Evolutionary conservation across 768 basidiomycete genomes (phyloP).

Genomic region (Rhodotorula kratochvilovae): DNA sequence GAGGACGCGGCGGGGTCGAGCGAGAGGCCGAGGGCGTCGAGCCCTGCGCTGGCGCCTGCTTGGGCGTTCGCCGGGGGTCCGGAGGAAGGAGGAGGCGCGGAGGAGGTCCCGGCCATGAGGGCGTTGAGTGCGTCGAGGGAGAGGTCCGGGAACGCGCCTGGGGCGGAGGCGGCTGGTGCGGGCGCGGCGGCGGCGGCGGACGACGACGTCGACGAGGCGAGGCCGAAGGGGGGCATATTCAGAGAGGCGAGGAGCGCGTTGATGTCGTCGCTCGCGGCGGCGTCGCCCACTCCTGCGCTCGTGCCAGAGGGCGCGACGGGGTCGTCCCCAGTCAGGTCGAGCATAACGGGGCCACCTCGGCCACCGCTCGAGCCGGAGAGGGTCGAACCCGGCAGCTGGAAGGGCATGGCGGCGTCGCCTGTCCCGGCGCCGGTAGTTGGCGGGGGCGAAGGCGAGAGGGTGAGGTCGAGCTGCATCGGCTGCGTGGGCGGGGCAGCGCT

Average conservation of each 20-base stretch:
- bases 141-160: not conserved
- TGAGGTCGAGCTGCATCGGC: slow-evolving; percentile 19
- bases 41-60: not conserved
- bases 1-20: not conserved
- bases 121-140: not conserved
- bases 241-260: slow-evolving; percentile 21
- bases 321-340: not conserved
- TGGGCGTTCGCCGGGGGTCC: not conserved
- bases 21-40: not conserved
- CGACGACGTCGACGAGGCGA: not conserved
- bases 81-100: not conserved
- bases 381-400: not conserved
- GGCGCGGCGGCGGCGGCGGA: not conserved
- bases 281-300: not conserved
- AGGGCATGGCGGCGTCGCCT: not conserved
- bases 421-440: not conserved
- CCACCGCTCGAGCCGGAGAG: not conserved
- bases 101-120: not conserved
- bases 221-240: slow-evolving; percentile 10
- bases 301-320: not conserved
- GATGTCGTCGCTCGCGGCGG: not conserved
- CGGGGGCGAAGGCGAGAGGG: slow-evolving; percentile 21
- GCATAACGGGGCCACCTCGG: not conserved
- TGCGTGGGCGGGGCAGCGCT: not conserved
- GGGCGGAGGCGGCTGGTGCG: not conserved